Evolutionary conservation across 306 rosid genomes (phyloP).

Genomic region (Quercus dentata): DNA sequence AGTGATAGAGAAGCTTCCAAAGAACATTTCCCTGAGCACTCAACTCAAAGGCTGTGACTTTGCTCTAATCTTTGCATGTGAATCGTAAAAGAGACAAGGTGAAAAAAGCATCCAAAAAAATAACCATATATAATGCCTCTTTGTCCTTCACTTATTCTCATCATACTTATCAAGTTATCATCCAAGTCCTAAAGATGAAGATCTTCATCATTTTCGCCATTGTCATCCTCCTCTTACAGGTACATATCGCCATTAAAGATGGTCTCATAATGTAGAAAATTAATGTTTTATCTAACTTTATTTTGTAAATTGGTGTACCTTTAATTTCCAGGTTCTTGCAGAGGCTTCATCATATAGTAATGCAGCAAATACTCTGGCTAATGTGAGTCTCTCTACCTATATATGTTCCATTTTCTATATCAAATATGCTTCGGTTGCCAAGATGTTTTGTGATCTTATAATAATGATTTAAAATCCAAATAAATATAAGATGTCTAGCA

Average conservation of each 20-base stretch:
- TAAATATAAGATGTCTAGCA: too few species aligned
- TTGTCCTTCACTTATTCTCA: not conserved
- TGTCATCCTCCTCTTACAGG: slow-evolving; percentile 31
- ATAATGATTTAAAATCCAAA: too few species aligned
- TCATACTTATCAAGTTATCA: not conserved
- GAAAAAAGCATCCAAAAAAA: not conserved
- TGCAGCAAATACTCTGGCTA: slow-evolving; percentile 23
- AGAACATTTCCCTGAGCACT: not conserved
- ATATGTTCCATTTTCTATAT: too few species aligned
- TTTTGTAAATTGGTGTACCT: not conserved
- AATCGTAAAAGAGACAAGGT: not conserved
- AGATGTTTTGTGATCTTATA: too few species aligned
- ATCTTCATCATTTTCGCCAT: slow-evolving; percentile 22
- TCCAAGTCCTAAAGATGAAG: slow-evolving; percentile 17
- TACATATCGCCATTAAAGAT: not conserved
- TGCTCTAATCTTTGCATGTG: slow-evolving; percentile 9
- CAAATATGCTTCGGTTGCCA: too few species aligned
- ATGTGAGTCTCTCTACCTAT: slow-evolving; percentile 16
- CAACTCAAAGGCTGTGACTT: slow-evolving; percentile 18
- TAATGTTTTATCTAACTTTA: not conserved
- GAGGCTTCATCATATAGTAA: slow-evolving; percentile 34
- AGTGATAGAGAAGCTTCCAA: slow-evolving; percentile 26
- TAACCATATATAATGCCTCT: not conserved
- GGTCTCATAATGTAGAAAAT: not conserved
- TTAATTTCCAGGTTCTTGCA: slow-evolving; percentile 33